Evolutionary conservation across 1,284 basidiomycete genomes (phyloP), one percentile per base, ranked within the genome.

Genomic region (Tilletia indica): DNA sequence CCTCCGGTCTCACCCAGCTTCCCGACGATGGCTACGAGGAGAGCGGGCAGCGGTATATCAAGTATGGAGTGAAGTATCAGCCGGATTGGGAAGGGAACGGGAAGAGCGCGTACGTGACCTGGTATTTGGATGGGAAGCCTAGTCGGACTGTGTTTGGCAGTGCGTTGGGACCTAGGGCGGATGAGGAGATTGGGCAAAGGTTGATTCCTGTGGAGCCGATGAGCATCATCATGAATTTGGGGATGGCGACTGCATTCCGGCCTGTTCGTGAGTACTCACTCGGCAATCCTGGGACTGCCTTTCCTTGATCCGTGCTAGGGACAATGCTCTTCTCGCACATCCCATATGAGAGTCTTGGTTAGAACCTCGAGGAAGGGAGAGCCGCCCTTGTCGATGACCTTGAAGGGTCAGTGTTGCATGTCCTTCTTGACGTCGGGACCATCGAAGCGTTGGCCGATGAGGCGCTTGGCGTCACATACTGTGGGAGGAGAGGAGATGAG

Each of bases 381-480:
- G 76, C 88, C 88, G 76, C 87, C 87, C 84, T 86, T 87, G 86
- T 89, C 88, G 76, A 88, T 81, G 80, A 89, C 88, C 74, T 86
- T 84, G 86, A 89, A 89, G 69, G 88, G 88, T 88, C 88, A 99
- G 88, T 97, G 93, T 76, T 86, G 84, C 86, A 88, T 87, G 86
- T 89, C 88, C 86, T 87, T 87, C 87, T 88, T 87, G 83, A 89
- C 88, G 74, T 89, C 88, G 68, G 86, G 85, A 86, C 88, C 88
- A 77, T 96, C 94, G 85, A 91, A 97, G 84, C 93, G 90, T 81
- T 96, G 92, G 85, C 95, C 95, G 84, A 98, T 98, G 82, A 98
- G 91, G 87, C 95, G 95, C 89, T 85, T 84, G 73, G 82, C 82
- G 77, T 80, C 79, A 73, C 79, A 79, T 70, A 82, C 77, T 67